Evolutionary conservation across 140 eudicot genomes (phyloP), one percentile per base, ranked within the genome.

Genomic region (Stevia rebaudiana): DNA sequence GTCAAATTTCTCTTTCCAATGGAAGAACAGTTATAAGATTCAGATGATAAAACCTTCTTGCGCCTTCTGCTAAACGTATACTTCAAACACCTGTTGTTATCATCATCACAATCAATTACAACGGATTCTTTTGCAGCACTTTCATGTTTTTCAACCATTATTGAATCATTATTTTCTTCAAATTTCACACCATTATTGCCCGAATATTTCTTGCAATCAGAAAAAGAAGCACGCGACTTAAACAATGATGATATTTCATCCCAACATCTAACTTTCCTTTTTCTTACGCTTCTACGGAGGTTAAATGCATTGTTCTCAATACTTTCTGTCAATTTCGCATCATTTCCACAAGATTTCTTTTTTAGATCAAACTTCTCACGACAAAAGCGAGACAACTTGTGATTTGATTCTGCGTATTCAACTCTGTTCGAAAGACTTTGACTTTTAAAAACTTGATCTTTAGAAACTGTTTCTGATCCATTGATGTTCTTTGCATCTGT

Each of bases 11-110:
- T 46, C 22, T 61, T 47, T 66, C 60, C 73, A 37, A 17, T 61
- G 50, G 75, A 70, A 43, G 63, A 54, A 58, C 67, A 48, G 36
- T 66, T 65, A 74, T 61, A 54, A 18, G 58, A 66, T 65, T 77
- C 44, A 63, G 47, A 55, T 15, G 66, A 9, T 39, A 76, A 64
- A 65, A 33, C 82, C 65, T 40, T 86, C 76, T 78, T 83, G 24
- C 77, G 74, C 52, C 74, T 83, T 74, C 89, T 86, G 65, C 81
- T 79, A 52, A 81, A 83, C 30, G 83, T 80, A 62, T 80, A 84
- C 74, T 62, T 75, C 58, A 76, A 53, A 66, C 23, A 59, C 67
- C 63, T 83, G 24, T 67, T 66, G 55, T 55, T 78, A 28, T 58
- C 76, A 47, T 43, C 55, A 54, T 64, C 61, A 40, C 70, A 36